Conservation (phyloP, 768 basidiomycete species). For the Solioccasus polychromus region DNA sequence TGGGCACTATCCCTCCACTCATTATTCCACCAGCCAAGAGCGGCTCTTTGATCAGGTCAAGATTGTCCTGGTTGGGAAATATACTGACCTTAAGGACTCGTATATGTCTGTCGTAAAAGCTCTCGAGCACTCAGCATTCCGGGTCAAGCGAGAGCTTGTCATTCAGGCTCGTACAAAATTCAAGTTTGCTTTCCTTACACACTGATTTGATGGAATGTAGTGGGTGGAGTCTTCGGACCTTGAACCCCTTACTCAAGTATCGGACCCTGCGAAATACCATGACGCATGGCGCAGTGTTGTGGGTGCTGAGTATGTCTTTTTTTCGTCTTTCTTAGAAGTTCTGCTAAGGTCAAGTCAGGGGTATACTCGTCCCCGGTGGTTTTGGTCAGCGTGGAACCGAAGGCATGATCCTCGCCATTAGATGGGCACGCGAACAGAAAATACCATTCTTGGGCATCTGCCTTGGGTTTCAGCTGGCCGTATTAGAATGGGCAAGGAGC, state of each 20-base stretch:
- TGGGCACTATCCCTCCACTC: slow-evolving; percentile 1
- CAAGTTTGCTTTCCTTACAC: background rate
- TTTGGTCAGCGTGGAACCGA: slow-evolving; percentile 93
- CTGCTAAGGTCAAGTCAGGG: slow-evolving; percentile 38
- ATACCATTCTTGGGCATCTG: slow-evolving; percentile 96
- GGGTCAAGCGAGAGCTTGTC: slow-evolving; percentile 79
- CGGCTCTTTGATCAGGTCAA: slow-evolving; percentile 85
- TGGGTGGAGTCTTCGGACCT: slow-evolving; percentile 97
- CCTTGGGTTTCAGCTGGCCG: slow-evolving; percentile 95
- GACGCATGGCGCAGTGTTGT: slow-evolving; percentile 95
- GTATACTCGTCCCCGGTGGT: slow-evolving; percentile 96
- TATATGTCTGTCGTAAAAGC: slow-evolving; percentile 99
- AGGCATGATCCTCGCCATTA: slow-evolving; percentile 98
- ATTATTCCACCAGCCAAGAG: slow-evolving; percentile 66
- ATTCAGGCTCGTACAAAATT: slow-evolving; percentile 59
- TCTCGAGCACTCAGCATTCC: slow-evolving; percentile 94
- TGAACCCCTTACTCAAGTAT: slow-evolving; percentile 76
- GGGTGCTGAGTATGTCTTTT: slow-evolving; percentile 66
- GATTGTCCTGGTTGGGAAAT: slow-evolving; percentile 94
- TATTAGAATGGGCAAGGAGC: slow-evolving; percentile 90
- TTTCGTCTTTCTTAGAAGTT: background rate
- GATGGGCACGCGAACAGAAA: slow-evolving; percentile 94
- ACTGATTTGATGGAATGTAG: slow-evolving; percentile 37
- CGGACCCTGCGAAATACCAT: slow-evolving; percentile 84
- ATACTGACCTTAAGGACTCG: slow-evolving; percentile 94